These are phyloP conservation scores for Aspergillus versicolor DNA, from an alignment of 2,329 filamentous ascomycete species.

Conservation along the genomic window DNA sequence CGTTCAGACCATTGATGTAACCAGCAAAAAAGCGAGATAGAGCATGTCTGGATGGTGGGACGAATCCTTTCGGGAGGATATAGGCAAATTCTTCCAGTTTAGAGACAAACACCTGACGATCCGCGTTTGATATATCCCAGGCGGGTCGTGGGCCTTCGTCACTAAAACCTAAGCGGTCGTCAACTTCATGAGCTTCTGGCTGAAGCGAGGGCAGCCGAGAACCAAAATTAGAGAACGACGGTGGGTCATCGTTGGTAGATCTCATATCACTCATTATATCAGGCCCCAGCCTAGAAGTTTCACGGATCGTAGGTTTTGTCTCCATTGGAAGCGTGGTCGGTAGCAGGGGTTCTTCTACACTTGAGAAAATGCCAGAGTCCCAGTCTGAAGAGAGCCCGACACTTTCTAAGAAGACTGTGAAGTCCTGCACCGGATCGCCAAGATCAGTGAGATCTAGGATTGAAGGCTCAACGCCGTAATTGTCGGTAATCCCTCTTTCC, in stretches of 20 bases:
- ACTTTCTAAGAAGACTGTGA: slow-evolving; percentile 49
- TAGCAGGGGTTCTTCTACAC: slow-evolving; percentile 41
- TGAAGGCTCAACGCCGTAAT: slow-evolving; percentile 45
- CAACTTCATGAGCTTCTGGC: slow-evolving; percentile 46
- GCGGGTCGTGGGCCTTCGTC: slow-evolving; percentile 46
- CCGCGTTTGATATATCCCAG: slow-evolving; percentile 49
- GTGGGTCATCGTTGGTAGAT: slow-evolving; percentile 39
- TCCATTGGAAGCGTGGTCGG: slow-evolving; percentile 38
- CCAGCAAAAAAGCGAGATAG: slow-evolving; percentile 52
- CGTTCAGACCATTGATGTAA: slow-evolving; percentile 52
- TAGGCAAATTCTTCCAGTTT: slow-evolving; percentile 48
- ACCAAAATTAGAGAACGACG: slow-evolving; percentile 50
- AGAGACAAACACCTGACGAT: slow-evolving; percentile 45
- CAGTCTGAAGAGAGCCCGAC: slow-evolving; percentile 51
- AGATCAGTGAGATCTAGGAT: slow-evolving; percentile 48
- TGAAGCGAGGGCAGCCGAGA: slow-evolving; percentile 49
- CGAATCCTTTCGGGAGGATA: slow-evolving; percentile 47
- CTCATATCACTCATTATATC: slow-evolving; percentile 42
- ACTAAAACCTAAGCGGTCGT: slow-evolving; percentile 41
- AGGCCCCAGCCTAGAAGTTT: slow-evolving; percentile 37
- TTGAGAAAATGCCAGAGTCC: slow-evolving; percentile 49
- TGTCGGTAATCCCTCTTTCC: slow-evolving; percentile 42
- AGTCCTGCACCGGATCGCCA: slow-evolving; percentile 50
- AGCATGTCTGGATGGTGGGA: slow-evolving; percentile 50
- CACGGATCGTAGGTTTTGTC: slow-evolving; percentile 34